These are phyloP conservation scores for Malassezia nana DNA, from an alignment of 1,284 basidiomycete species.

Conservation along the genomic window DNA sequence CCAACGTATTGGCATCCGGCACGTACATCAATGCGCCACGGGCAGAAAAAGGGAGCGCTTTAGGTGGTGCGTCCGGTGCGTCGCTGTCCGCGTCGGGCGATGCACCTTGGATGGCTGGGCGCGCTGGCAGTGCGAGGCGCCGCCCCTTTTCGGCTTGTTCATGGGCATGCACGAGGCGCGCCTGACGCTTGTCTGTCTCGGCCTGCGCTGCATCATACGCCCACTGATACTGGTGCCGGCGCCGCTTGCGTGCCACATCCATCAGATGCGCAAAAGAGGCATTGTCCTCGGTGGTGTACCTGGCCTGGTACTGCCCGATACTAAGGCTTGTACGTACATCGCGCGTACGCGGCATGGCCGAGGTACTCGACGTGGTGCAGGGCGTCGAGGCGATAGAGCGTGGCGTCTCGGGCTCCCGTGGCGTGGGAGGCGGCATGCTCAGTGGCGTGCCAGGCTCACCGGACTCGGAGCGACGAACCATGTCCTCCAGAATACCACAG, in stretches of 20 bases:
- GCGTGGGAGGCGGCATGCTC: neutral
- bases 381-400: neutral
- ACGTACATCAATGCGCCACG: constrained; percentile 34
- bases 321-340: constrained; percentile 18
- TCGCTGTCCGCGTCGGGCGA: neutral
- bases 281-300: constrained; percentile 45
- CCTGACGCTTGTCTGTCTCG: constrained; percentile 20
- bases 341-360: neutral
- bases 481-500: constrained; percentile 15
- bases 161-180: constrained; percentile 9
- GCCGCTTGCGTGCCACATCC: constrained; percentile 24
- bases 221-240: constrained; percentile 27
- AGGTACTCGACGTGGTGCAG: constrained; percentile 4
- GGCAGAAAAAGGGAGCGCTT: constrained; percentile 16
- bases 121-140: constrained; percentile 20
- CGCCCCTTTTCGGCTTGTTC: constrained; percentile 18
- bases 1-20: constrained; percentile 25
- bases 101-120: neutral
- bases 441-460: constrained; percentile 6
- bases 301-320: constrained; percentile 30
- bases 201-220: constrained; percentile 27
- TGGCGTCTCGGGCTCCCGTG: neutral
- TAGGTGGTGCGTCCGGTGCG: neutral
- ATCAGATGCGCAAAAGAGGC: constrained; percentile 39
- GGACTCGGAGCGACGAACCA: neutral